A percentile compares a stretch with the other conserved stretches of the same genome.
Conservation (phyloP, 352 stramenopile species). For the Phytophthora hibernalis region DNA sequence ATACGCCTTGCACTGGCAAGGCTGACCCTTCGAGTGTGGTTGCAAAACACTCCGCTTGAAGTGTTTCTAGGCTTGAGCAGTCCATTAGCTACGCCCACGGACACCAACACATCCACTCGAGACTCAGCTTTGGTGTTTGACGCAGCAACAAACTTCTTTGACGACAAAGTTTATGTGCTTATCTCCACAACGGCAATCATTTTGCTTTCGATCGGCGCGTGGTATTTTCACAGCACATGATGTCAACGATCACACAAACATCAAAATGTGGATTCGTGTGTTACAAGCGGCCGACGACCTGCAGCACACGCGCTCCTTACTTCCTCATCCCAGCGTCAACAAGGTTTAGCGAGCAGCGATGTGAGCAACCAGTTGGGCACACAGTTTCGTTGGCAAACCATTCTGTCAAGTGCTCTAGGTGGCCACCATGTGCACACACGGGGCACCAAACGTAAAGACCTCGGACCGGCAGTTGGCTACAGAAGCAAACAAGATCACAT, state of each 20-base stretch:
- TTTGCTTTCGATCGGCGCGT: constrained; percentile 25
- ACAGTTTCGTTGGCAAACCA: constrained; percentile 79
- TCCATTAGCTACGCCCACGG: neutral
- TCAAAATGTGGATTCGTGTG: neutral
- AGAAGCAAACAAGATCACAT: constrained; percentile 13
- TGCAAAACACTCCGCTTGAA: constrained; percentile 35
- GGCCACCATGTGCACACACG: constrained; percentile 90
- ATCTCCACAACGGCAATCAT: constrained; percentile 30
- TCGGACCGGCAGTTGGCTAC: constrained; percentile 84
- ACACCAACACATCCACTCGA: constrained; percentile 19
- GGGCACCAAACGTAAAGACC: constrained; percentile 93
- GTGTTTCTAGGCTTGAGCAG: constrained; percentile 14
- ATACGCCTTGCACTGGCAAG: constrained; percentile 49
- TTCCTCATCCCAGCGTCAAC: constrained; percentile 22
- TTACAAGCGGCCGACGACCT: no score
- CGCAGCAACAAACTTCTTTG: constrained; percentile 15
- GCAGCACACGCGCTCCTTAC: no score
- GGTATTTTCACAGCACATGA: constrained; percentile 37
- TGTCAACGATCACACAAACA: neutral
- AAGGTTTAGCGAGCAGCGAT: constrained; percentile 66
- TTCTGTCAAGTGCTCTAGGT: constrained; percentile 84
- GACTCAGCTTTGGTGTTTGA: constrained; percentile 17
- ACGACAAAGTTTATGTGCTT: constrained; percentile 16
- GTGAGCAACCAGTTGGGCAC: constrained; percentile 81
- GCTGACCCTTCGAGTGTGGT: constrained; percentile 43